phyloP scores from a whole-genome alignment of 768 basidiomycete genomes.

The Kwoniella heveanensis region DNA sequence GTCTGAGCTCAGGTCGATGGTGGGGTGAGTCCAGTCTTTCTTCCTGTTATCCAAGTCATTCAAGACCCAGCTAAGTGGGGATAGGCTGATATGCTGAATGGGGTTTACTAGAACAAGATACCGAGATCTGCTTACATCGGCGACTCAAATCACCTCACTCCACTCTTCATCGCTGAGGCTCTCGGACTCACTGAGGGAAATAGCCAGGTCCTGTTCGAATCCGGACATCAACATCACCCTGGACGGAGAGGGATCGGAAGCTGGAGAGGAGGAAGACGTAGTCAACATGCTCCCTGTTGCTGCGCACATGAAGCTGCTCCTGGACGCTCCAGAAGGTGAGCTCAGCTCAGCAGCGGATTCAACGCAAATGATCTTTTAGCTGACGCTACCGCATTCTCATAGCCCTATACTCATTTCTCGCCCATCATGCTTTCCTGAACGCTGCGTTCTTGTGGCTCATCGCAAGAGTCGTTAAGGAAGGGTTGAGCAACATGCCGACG shows the following conservation, averaged over 20 bases:
- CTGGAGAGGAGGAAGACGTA: slow-evolving; percentile 35
- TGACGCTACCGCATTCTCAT: not conserved
- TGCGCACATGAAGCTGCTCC: slow-evolving; percentile 84
- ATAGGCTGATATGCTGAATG: not conserved
- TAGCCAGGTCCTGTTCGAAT: slow-evolving; percentile 42
- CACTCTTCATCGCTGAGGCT: slow-evolving; percentile 49
- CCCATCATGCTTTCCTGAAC: slow-evolving; percentile 73
- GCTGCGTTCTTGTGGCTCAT: slow-evolving; percentile 88
- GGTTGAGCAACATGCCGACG: slow-evolving; percentile 67
- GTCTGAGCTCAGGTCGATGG: slow-evolving; percentile 53
- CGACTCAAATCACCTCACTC: slow-evolving; percentile 52
- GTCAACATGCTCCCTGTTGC: slow-evolving; percentile 61
- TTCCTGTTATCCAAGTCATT: too few relatives aligned
- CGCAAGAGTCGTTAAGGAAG: slow-evolving; percentile 78
- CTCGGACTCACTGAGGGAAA: slow-evolving; percentile 35
- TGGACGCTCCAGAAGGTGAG: slow-evolving; percentile 83
- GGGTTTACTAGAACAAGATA: slow-evolving; percentile 44
- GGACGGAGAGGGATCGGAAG: slow-evolving; percentile 26
- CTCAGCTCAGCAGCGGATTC: not conserved
- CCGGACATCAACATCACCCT: slow-evolving; percentile 35
- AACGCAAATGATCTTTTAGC: not conserved
- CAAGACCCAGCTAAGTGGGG: too few relatives aligned
- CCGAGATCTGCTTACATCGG: slow-evolving; percentile 55
- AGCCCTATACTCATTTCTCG: slow-evolving; percentile 77
- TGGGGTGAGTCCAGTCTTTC: slow-evolving; percentile 38